Evolutionary conservation across 106 monocot species (phyloP), one percentile per base, ranked within the genome.

Genomic region (Gastrodia elata): DNA sequence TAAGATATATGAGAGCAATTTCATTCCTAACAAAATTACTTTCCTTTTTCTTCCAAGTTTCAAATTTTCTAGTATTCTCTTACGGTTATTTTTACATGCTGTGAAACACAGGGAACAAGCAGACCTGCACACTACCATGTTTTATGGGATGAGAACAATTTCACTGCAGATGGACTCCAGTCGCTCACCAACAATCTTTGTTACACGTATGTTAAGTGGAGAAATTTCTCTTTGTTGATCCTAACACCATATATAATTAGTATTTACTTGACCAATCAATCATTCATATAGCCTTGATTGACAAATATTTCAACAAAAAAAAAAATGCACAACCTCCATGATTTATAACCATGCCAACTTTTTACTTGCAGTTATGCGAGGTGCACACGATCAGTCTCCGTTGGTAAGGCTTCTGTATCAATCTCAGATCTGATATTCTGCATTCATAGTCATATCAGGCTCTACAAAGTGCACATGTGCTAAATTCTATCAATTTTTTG

Each of bases 51-150:
- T n/a, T 22, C 6, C 22, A 3, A 52, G 0, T n/a, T 52, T 22
- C 20, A 52, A n/a, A 52, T 22, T 3, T 5, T 52, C 52, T n/a
- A 52, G 24, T 52, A 32, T 61, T 61, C 32, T 44, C 43, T 61
- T 30, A 32, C 11, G 30, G 9, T 61, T 32, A 35, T 32, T 33
- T 34, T 65, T 33, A 38, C n/a, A 20, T 61, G 39, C 14, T 74
- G 5, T 16, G 35, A 28, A 13, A 4, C 43, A 94, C 43, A 94
- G 93, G 94, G 94, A 34, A 91, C 94, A 25, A 94, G 94, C 71
- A 86, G 94, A 13, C 94, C 91, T 52, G 94, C 91, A 30, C 94
- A 94, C 70, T 94, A 94, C 78, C 94, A 94, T 76, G 94, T 94
- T 65, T 42, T 91, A 8, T 94, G 94, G 91, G 94, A 94, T 70